These are phyloP conservation scores for Hymenoscyphus salicellus DNA, from an alignment of 2,329 filamentous ascomycete genomes.

Conservation along the genomic window DNA sequence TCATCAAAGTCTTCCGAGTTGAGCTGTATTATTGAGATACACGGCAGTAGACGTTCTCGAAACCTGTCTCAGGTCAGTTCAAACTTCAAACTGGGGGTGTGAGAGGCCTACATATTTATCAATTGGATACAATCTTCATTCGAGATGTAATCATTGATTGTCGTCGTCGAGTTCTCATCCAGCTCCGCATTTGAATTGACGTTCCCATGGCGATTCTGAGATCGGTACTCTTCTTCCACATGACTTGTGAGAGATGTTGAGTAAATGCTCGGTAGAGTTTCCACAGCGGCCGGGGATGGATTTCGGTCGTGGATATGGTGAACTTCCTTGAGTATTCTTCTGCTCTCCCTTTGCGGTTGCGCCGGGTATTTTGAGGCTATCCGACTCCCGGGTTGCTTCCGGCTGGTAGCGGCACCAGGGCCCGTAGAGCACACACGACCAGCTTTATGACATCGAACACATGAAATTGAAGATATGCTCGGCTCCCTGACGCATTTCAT, in stretches of 20 bases:
- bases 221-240: background rate
- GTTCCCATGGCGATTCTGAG: background rate
- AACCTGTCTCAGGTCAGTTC: background rate
- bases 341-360: background rate
- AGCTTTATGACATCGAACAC: conserved; percentile 2
- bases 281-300: background rate
- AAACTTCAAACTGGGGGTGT: too few species aligned
- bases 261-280: conserved; percentile 1
- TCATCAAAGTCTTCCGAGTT: background rate
- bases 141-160: background rate
- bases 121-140: conserved; percentile 1
- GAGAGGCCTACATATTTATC: background rate
- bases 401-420: background rate
- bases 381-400: background rate
- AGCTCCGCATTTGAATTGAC: background rate
- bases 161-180: background rate
- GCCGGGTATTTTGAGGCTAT: background rate
- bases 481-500: conserved; percentile 3
- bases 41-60: background rate
- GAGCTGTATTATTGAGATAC: background rate
- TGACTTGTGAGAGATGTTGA: background rate
- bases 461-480: background rate
- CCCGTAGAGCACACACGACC: background rate
- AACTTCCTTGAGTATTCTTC: background rate
- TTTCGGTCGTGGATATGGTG: background rate